phyloP scores from a whole-genome alignment of 1,284 basidiomycete genomes.

The Rhodotorula sp. region DNA sequence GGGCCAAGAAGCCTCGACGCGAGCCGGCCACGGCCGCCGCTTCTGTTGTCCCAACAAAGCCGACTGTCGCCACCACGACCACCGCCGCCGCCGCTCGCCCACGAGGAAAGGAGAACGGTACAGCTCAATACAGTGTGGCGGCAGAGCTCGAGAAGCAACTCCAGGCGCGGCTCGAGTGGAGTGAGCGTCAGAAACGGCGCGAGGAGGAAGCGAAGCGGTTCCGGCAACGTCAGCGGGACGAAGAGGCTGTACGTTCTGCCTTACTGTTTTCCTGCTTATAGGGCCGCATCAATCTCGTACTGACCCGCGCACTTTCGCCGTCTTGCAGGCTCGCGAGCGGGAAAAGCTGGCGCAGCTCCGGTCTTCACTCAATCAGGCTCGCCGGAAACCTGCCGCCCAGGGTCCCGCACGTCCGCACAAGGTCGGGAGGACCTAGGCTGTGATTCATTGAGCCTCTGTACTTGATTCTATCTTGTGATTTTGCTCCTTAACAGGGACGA shows the following conservation, averaged over 20 bases:
- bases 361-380: slow-evolving; percentile 2
- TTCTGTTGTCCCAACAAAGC: too few relatives aligned
- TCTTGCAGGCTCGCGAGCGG: slow-evolving; percentile 16
- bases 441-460: too few relatives aligned
- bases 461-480: too few relatives aligned
- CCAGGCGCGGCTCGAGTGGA: slow-evolving; percentile 23
- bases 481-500: too few relatives aligned
- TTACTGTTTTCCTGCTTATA: too few relatives aligned
- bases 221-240: slow-evolving; percentile 5
- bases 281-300: neutral
- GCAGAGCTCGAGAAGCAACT: slow-evolving; percentile 13
- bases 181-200: slow-evolving; percentile 25
- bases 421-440: too few relatives aligned
- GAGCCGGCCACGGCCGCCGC: neutral
- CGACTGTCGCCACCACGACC: too few relatives aligned
- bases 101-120: neutral
- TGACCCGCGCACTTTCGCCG: neutral
- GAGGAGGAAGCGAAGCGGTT: slow-evolving; percentile 19
- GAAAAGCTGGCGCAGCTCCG: slow-evolving; percentile 13
- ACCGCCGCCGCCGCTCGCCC: neutral
- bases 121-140: slow-evolving; percentile 4
- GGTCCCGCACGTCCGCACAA: neutral
- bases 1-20: neutral
- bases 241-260: slow-evolving; percentile 15
- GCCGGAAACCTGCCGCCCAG: neutral